Conservation (phyloP, 306 rosid species). For the Fagus sylvatica region DNA sequence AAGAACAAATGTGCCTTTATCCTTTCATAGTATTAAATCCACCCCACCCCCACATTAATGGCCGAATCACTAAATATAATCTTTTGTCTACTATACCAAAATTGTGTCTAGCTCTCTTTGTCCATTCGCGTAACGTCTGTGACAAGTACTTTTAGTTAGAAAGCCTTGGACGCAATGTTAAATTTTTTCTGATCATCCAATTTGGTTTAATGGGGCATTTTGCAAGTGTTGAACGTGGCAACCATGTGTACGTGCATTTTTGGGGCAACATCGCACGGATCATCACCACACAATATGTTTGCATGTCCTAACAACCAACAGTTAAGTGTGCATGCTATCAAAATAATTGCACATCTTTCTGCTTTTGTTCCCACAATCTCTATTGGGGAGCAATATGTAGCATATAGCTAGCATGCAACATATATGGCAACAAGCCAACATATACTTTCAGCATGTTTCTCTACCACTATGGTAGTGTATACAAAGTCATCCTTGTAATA, state of each 20-base stretch:
- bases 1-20: no score
- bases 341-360: conserved; percentile 43
- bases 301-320: conserved; percentile 31
- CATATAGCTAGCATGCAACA: background rate
- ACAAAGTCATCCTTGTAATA: background rate
- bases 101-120: no score
- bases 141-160: conserved; percentile 10
- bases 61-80: no score
- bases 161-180: conserved; percentile 31
- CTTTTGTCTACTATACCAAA: no score
- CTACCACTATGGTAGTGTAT: background rate
- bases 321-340: conserved; percentile 35
- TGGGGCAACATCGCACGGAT: conserved; percentile 33
- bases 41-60: conserved; percentile 10
- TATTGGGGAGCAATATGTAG: conserved; percentile 23
- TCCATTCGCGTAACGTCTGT: conserved; percentile 16
- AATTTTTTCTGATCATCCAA: background rate
- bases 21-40: background rate
- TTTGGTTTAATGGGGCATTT: background rate
- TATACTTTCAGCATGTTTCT: conserved; percentile 43
- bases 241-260: conserved; percentile 31
- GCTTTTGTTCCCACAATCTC: conserved; percentile 32
- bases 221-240: conserved; percentile 26
- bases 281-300: conserved; percentile 22
- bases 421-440: conserved; percentile 38